These are phyloP conservation scores for Bondarzewia mesenterica DNA, from an alignment of 1,284 basidiomycete species.

Conservation along the genomic window DNA sequence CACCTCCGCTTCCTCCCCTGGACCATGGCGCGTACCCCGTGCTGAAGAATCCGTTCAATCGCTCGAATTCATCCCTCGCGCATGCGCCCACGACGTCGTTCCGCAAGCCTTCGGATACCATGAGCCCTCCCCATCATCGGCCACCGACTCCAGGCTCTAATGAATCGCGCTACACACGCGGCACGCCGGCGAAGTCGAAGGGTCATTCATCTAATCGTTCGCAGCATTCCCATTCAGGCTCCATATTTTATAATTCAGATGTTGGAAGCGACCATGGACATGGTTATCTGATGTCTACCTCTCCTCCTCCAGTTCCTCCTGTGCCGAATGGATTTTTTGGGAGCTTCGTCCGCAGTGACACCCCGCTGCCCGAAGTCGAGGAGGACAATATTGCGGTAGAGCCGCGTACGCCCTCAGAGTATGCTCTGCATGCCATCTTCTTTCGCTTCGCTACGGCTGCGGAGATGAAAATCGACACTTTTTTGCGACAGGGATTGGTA, in stretches of 20 bases:
- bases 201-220: constrained; percentile 56
- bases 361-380: constrained; percentile 41
- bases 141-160: constrained; percentile 58
- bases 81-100: constrained; percentile 23
- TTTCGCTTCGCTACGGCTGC: constrained; percentile 75
- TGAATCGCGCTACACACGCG: constrained; percentile 33
- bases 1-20: constrained; percentile 60
- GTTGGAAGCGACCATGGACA: constrained; percentile 59
- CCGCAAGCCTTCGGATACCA: constrained; percentile 27
- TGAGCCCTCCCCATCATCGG: constrained; percentile 37
- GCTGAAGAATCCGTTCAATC: constrained; percentile 72
- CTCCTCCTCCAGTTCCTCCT: constrained; percentile 70
- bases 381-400: constrained; percentile 58
- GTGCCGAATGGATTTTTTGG: constrained; percentile 52
- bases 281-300: constrained; percentile 35
- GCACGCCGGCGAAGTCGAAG: constrained; percentile 35
- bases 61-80: constrained; percentile 65
- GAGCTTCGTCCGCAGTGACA: constrained; percentile 32
- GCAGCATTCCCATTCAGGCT: constrained; percentile 66
- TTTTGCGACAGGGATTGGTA: constrained; percentile 64
- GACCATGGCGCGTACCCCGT: constrained; percentile 61
- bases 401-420: constrained; percentile 77
- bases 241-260: constrained; percentile 62
- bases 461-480: constrained; percentile 68
- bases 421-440: constrained; percentile 81